Evolutionary conservation across 1,284 basidiomycete genomes (phyloP), one percentile per base, ranked within the genome.

Genomic region (Inonotus obliquus): DNA sequence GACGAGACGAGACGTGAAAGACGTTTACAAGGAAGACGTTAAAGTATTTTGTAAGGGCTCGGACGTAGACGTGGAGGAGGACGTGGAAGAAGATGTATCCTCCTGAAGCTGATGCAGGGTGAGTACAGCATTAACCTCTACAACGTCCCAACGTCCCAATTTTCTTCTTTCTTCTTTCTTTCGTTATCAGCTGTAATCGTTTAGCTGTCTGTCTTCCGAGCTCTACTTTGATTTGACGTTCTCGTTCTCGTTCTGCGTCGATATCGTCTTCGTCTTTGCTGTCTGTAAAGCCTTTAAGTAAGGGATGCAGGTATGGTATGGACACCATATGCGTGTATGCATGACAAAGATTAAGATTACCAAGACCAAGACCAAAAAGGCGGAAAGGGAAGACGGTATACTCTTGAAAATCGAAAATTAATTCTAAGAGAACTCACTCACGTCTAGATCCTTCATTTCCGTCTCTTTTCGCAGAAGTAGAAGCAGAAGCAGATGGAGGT

Each of bases 81-180:
- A 32, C 4, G 32, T 32, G 32, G 32, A 32, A 32, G 32, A n/a
- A n/a, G n/a, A n/a, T 32, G 32, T 32, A 32, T 32, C 32, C 4
- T 32, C 32, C 32, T 32, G 27, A 2, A n/a, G n/a, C n/a, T n/a
- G n/a, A n/a, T n/a, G n/a, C n/a, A n/a, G n/a, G n/a, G 85, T 84
- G 19, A 90, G 74, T 6, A 84, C 81, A 61, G 89, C 80, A 71
- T 90, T 89, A 38, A 84, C 81, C 66, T 80, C 79, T 13, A 85
- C 86, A 45, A 89, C 76, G 49, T 77, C 76, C 38, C 38, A n/a
- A n/a, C n/a, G n/a, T 32, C 32, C 79, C 79, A 81, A 70, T 90
- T 87, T 62, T 76, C 76, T 72, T 89, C 87, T 72, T 89, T 88
- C 56, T 87, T 62, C 76, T 76, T 72, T 89, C 87, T 72, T 89